Evolutionary conservation across 768 basidiomycete genomes (phyloP), one percentile per base, ranked within the genome.

Genomic region (Termitomyces sp.): DNA sequence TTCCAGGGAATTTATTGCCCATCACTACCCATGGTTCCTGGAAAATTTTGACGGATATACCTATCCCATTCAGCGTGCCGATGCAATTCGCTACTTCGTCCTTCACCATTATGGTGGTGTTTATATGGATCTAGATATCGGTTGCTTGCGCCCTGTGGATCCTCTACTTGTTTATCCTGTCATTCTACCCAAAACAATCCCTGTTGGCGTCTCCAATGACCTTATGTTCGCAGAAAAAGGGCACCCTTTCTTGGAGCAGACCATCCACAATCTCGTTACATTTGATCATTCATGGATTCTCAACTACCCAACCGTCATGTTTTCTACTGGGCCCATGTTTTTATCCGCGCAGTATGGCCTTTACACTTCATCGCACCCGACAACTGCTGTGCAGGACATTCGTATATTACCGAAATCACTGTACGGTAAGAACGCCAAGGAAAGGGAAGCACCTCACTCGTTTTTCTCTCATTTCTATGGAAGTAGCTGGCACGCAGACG

Each of bases 291-390:
- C 84, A 51, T 99, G 92, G 86, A 70, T 97, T 52, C 83, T 95
- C 66, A 97, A 98, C 71, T 99, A 99, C 63, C 97, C 97, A 32
- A 99, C 97, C 26, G 97, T 99, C 76, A 99, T 99, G 97, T 99
- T 99, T 73, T 93, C 93, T 51, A 99, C 97, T 0, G 96, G 96
- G 1, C 97, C 97, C 64, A 99, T 99, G 97, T 99, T 98, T 72
- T 74, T 99, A 12, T 98, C 95, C 0, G 85, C 88, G 2, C 93
- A 97, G 67, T 96, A 96, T 69, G 90, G 92, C 41, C 77, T 95
- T 50, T 98, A 90, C 71, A 80, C 82, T 5, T 76, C 88, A 4
- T 78, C 85, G 11, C 82, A 90, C 54, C 80, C 83, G 30, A 74
- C 74, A 14, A 81, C 82, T 17, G 83, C 84, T n/a, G 76, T 82